Conservation (phyloP, 1,284 basidiomycete species). For the Pseudomicrostroma phylloplanum region DNA sequence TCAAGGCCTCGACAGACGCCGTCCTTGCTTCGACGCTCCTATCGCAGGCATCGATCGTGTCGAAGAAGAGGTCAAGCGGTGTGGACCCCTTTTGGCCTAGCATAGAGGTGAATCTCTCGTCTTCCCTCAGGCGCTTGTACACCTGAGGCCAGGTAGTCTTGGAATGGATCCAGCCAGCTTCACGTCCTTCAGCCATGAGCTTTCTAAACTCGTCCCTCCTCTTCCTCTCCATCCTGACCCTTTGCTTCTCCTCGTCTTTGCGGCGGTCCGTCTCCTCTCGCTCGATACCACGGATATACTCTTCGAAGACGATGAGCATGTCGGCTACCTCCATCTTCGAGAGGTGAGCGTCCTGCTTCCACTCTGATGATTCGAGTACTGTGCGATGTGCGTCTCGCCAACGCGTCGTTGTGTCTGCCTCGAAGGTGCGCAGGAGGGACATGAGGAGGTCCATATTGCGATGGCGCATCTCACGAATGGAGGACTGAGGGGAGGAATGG, state of each 20-base stretch:
- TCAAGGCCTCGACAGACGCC: slow-evolving; percentile 60
- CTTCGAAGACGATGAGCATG: slow-evolving; percentile 45
- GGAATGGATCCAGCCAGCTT: slow-evolving; percentile 66
- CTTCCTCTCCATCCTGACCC: slow-evolving; percentile 27
- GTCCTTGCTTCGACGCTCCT: slow-evolving; percentile 75
- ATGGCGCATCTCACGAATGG: slow-evolving; percentile 16
- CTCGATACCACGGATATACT: slow-evolving; percentile 38
- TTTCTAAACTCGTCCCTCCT: slow-evolving; percentile 54
- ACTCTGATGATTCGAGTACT: slow-evolving; percentile 41
- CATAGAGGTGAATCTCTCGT: slow-evolving; percentile 74
- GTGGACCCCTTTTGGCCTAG: slow-evolving; percentile 87
- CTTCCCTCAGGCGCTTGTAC: slow-evolving; percentile 68
- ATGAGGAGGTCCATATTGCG: slow-evolving; percentile 39
- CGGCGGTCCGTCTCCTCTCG: slow-evolving; percentile 23
- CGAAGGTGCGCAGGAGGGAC: slow-evolving; percentile 42
- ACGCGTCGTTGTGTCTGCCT: slow-evolving; percentile 38
- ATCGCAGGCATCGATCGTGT: slow-evolving; percentile 77
- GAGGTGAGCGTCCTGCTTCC: slow-evolving; percentile 28
- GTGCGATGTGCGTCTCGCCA: slow-evolving; percentile 48
- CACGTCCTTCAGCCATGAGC: slow-evolving; percentile 66
- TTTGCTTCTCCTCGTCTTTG: slow-evolving; percentile 13
- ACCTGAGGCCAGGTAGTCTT: slow-evolving; percentile 85
- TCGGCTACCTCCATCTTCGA: slow-evolving; percentile 30
- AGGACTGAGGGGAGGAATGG: background rate
- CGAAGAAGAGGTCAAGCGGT: slow-evolving; percentile 93